Evolutionary conservation across 1,284 basidiomycete species (phyloP).

Genomic region (Wolfiporia cocos): DNA sequence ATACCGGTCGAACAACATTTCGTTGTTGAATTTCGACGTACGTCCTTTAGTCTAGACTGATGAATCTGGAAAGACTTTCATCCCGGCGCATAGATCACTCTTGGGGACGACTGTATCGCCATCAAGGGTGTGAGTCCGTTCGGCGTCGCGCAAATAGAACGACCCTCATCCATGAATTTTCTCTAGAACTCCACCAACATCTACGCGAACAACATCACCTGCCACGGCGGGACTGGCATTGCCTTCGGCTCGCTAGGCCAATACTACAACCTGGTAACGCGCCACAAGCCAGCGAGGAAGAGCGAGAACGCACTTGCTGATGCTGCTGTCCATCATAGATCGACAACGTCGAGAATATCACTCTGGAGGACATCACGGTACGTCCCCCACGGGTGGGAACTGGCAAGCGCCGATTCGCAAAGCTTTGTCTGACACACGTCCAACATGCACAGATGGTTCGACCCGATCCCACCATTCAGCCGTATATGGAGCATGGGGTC

Average conservation of each 20-base stretch:
- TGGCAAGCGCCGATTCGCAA: too few relatives aligned
- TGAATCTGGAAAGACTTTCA: not conserved
- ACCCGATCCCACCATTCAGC: conserved; percentile 41
- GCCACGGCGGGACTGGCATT: conserved; percentile 59
- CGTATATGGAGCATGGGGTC: conserved; percentile 48
- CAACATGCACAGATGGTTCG: conserved; percentile 34
- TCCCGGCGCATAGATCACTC: conserved; percentile 33
- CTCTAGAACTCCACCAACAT: conserved; percentile 52
- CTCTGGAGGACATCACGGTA: conserved; percentile 45
- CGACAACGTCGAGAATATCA: conserved; percentile 54
- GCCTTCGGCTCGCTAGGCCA: conserved; percentile 62
- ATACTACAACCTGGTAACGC: conserved; percentile 47
- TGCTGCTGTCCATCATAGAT: conserved; percentile 24
- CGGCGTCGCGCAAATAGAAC: too few relatives aligned
- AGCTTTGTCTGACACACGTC: not conserved
- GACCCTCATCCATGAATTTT: not conserved
- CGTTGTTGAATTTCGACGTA: conserved; percentile 48
- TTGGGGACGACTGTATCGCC: conserved; percentile 63
- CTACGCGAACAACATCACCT: conserved; percentile 42
- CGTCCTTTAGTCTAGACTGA: conserved; percentile 10
- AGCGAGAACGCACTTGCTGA: not conserved
- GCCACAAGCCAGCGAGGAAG: too few relatives aligned
- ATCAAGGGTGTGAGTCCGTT: conserved; percentile 58
- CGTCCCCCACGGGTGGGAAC: too few relatives aligned
- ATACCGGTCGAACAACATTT: conserved; percentile 47